These are phyloP conservation scores for Botrytis fragariae DNA, from an alignment of 2,329 filamentous ascomycete genomes.

Conservation along the genomic window DNA sequence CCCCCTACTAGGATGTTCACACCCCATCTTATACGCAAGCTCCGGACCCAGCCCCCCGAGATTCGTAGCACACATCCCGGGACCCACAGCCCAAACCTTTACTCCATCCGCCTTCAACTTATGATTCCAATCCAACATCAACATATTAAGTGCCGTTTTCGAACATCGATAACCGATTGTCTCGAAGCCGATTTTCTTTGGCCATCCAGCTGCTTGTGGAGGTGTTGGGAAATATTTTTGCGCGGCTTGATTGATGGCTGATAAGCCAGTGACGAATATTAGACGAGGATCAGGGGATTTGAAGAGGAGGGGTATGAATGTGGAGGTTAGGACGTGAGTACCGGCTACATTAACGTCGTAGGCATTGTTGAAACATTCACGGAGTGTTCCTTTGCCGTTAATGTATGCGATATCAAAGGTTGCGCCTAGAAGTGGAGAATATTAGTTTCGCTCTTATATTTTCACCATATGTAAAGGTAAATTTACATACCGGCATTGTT, in stretches of 20 bases:
- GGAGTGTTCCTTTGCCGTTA: conserved; percentile 33
- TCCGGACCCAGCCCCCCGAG: conserved; percentile 39
- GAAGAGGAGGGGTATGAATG: conserved; percentile 41
- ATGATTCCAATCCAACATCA: conserved; percentile 48
- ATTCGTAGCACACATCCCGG: conserved; percentile 49
- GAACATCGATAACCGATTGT: conserved; percentile 42
- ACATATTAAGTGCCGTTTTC: conserved; percentile 49
- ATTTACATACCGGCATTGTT: conserved; percentile 31
- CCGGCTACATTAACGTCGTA: conserved; percentile 39
- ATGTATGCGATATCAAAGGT: conserved; percentile 38
- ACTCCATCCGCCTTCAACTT: conserved; percentile 49
- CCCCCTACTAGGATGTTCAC: conserved; percentile 39
- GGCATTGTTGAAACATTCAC: conserved; percentile 31
- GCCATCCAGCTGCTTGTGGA: conserved; percentile 42
- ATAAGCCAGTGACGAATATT: conserved; percentile 46
- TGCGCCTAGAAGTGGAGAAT: conserved; percentile 20
- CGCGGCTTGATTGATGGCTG: conserved; percentile 37
- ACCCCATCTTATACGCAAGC: conserved; percentile 30
- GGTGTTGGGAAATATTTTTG: conserved; percentile 29
- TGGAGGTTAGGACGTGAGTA: conserved; percentile 35
- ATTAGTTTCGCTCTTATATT: background rate
- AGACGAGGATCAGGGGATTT: conserved; percentile 45
- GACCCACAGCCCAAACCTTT: conserved; percentile 48
- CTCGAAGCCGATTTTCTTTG: conserved; percentile 38
- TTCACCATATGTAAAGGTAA: background rate